Evolutionary conservation across 345 rosid species (phyloP).

Genomic region (Rhodamnia rubescens): DNA sequence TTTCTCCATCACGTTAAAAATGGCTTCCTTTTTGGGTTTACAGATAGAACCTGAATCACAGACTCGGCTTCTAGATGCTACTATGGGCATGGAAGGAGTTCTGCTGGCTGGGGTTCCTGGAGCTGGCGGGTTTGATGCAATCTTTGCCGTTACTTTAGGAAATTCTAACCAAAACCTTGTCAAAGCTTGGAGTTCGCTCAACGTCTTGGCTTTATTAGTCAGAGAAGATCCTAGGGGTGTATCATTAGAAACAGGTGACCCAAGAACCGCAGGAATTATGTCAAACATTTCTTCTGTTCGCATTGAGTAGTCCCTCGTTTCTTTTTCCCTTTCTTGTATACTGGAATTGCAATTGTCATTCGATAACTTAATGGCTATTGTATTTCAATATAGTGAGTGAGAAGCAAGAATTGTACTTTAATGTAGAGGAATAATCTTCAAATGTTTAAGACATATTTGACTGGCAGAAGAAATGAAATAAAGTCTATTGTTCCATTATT

Average conservation of each 20-base stretch:
- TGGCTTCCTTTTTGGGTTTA: constrained; percentile 8
- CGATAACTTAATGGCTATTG: background rate
- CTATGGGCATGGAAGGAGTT: constrained; percentile 83
- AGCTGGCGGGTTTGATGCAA: constrained; percentile 95
- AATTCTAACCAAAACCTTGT: constrained; percentile 44
- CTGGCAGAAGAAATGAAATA: background rate
- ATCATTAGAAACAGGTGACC: constrained; percentile 69
- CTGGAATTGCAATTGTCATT: background rate
- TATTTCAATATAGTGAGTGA: background rate
- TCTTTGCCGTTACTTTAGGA: constrained; percentile 67
- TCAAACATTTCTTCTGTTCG: constrained; percentile 45
- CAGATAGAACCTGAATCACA: constrained; percentile 92
- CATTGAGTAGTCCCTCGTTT: constrained; percentile 22
- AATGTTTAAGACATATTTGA: background rate
- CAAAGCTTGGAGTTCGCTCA: constrained; percentile 58
- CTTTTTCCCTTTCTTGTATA: background rate
- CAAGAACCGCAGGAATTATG: constrained; percentile 48
- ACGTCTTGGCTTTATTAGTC: constrained; percentile 76
- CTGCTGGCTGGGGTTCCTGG: constrained; percentile 91
- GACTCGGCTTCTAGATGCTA: constrained; percentile 63
- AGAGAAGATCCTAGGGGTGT: constrained; percentile 89
- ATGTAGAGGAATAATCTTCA: background rate
- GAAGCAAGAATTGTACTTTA: background rate
- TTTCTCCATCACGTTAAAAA: background rate
- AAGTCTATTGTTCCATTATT: background rate